Evolutionary conservation across 495 filamentous ascomycete genomes (phyloP), one percentile per base, ranked within the genome.

Genomic region (Penicillium soppii): DNA sequence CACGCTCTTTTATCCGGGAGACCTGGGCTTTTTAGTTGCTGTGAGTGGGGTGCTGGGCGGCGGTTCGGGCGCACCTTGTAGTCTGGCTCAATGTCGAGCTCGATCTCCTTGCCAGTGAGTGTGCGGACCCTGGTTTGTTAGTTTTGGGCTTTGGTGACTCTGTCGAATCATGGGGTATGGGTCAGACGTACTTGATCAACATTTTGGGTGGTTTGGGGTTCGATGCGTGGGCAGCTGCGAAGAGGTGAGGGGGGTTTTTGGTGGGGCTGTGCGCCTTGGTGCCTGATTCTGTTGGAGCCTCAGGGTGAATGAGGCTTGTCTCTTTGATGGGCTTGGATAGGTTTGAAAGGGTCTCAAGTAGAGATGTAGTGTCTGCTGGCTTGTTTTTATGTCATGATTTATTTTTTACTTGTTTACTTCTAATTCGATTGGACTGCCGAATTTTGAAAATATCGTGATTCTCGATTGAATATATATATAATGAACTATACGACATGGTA

Each of bases 21-120:
- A 97, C 89, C 91, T 95, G 53, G 16, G 26, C 37, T 36, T 36
- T 17, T 50, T 15, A 41, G 10, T 15, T 36, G 19, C 5, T n/a
- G 30, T 56, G 13, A 53, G 54, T 19, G 12, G 13, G 29, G 8
- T 12, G 25, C 27, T 47, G 12, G n/a, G 13, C 30, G 21, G 44
- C n/a, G 17, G 36, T 54, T 62, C 29, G 29, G 29, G 29, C 10
- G 29, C 73, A 95, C 92, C 78, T 90, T 95, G 75, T 96, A 92
- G 58, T 92, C 86, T 7, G 83, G 74, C 75, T 98, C 94, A 64
- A 98, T 95, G 67, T 97, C 91, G 47, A 98, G 83, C 75, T 96
- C 92, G 72, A 98, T 97, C 73, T 97, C 90, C 77, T 97, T 97
- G 61, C 94, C 95, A 43, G 94, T 97, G 49, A 98, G 84, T 59